Conservation (phyloP, 1,284 basidiomycete species). For the Lentinus polychrous region DNA sequence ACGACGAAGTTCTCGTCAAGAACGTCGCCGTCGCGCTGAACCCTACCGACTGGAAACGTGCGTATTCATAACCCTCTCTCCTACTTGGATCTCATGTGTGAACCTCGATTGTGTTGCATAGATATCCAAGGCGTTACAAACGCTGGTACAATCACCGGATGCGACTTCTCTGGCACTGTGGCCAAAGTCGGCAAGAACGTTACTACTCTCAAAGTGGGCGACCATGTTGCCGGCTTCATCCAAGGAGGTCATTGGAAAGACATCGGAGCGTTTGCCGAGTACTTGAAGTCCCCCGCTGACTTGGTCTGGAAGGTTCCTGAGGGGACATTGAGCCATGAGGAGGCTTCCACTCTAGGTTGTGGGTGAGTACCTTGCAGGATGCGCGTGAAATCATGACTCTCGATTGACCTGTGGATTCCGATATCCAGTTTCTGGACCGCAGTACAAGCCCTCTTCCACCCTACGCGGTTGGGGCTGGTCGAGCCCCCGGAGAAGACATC, state of each 20-base stretch:
- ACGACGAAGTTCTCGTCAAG: conserved; percentile 19
- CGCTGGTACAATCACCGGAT: conserved; percentile 15
- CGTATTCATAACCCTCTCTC: conserved; percentile 18
- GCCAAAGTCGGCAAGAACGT: conserved; percentile 18
- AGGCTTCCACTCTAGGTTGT: conserved; percentile 31
- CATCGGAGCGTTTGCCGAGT: conserved; percentile 33
- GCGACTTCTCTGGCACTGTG: conserved; percentile 18
- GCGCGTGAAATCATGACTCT: conserved; percentile 20
- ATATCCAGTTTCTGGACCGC: conserved; percentile 26
- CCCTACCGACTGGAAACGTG: conserved; percentile 18
- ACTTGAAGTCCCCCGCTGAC: conserved; percentile 26
- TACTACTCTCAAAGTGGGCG: conserved; percentile 13
- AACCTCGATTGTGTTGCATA: conserved; percentile 23
- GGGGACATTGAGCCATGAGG: conserved; percentile 21
- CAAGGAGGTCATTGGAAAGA: conserved; percentile 15
- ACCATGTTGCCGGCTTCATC: conserved; percentile 18
- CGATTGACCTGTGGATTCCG: neutral
- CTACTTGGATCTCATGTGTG: neutral
- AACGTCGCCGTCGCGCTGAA: conserved; percentile 18
- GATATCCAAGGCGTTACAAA: conserved; percentile 5
- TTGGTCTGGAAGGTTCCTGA: conserved; percentile 27
- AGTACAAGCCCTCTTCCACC: conserved; percentile 27
- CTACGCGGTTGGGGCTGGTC: conserved; percentile 17
- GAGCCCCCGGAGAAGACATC: conserved; percentile 18
- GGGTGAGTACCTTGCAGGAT: conserved; percentile 21